Evolutionary conservation across 2,329 filamentous ascomycete species (phyloP).

Genomic region (Lecanoromycetidae sp.): DNA sequence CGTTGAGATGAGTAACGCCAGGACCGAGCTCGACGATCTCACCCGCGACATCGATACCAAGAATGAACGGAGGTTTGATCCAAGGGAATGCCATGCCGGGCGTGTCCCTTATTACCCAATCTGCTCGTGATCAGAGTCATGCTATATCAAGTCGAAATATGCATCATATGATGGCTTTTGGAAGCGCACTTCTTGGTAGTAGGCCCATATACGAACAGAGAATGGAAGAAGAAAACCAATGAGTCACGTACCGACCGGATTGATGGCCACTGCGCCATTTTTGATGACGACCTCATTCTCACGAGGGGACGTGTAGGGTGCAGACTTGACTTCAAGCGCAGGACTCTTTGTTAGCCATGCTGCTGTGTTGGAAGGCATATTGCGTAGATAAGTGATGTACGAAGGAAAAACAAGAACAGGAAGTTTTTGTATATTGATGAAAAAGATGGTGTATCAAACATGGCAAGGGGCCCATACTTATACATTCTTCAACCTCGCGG

Average conservation of each 20-base stretch:
- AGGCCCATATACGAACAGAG: no score
- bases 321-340: slow-evolving; percentile 11
- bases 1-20: slow-evolving; percentile 20
- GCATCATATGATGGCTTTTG: no score
- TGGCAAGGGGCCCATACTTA: no score
- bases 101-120: slow-evolving; percentile 26
- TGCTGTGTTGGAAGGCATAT: slow-evolving; percentile 13
- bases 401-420: no score
- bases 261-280: slow-evolving; percentile 29
- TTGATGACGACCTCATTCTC: slow-evolving; percentile 27
- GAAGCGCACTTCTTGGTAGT: no score
- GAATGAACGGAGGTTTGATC: slow-evolving; percentile 21
- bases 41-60: slow-evolving; percentile 23
- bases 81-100: slow-evolving; percentile 21
- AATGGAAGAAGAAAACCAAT: no score
- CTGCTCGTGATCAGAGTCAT: no score
- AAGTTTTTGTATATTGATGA: no score
- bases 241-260: no score
- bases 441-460: no score
- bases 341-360: slow-evolving; percentile 7
- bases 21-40: slow-evolving; percentile 22
- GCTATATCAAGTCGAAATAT: no score
- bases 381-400: not conserved
- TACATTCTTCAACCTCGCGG: no score
- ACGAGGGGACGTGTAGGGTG: slow-evolving; percentile 16